Conservation (phyloP, 306 rosid species). For the Abrus pulchellus region DNA sequence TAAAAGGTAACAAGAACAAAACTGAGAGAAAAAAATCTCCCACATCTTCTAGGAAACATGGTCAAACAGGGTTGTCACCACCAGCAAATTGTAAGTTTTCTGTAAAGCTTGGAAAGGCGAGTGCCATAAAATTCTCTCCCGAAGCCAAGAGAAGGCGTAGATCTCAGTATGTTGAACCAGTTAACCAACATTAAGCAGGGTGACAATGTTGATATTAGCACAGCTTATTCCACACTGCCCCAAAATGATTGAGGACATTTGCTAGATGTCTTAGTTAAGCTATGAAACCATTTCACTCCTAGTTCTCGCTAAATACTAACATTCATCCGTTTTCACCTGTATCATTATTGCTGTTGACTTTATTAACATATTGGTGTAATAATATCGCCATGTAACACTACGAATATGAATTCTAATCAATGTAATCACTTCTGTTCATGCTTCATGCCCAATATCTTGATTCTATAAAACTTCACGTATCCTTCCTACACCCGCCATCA, state of each 20-base stretch:
- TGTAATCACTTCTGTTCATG: slow-evolving; percentile 31
- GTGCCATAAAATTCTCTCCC: slow-evolving; percentile 68
- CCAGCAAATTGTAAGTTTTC: slow-evolving; percentile 65
- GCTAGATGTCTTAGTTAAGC: slow-evolving; percentile 50
- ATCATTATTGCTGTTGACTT: slow-evolving; percentile 30
- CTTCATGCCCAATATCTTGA: background rate
- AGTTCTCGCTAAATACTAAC: slow-evolving; percentile 48
- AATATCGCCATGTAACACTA: slow-evolving; percentile 49
- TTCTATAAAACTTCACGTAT: background rate
- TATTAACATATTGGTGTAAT: slow-evolving; percentile 47
- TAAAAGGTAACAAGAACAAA: slow-evolving; percentile 50
- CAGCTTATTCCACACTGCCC: slow-evolving; percentile 18
- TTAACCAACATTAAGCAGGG: slow-evolving; percentile 63
- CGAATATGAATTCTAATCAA: slow-evolving; percentile 33
- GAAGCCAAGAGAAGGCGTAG: slow-evolving; percentile 78
- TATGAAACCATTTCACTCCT: slow-evolving; percentile 29
- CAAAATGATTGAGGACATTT: slow-evolving; percentile 40
- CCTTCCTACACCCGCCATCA: background rate
- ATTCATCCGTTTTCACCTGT: slow-evolving; percentile 35
- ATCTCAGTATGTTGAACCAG: slow-evolving; percentile 64
- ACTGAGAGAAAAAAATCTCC: slow-evolving; percentile 50
- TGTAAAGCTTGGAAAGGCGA: slow-evolving; percentile 62
- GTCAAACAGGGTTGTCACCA: slow-evolving; percentile 41
- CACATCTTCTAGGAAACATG: slow-evolving; percentile 50
- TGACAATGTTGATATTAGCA: slow-evolving; percentile 35